A percentile compares a stretch with the other conserved stretches of the same genome.
phyloP scores from a whole-genome alignment of 139 green algal species.

The Haematococcus lacustris region DNA sequence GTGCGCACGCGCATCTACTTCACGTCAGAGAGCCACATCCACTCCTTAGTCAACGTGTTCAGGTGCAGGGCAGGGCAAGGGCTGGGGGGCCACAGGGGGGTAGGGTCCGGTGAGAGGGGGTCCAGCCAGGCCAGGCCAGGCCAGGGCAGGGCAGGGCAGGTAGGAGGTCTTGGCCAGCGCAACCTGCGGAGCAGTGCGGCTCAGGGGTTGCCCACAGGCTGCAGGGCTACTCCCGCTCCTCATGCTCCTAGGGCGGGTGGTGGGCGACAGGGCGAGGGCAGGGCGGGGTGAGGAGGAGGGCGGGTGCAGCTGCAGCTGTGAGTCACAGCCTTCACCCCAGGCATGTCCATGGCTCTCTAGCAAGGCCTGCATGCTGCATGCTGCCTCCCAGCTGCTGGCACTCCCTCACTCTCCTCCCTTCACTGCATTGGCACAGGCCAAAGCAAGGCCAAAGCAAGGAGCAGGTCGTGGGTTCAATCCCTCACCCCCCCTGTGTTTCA shows the following conservation, averaged over 20 bases:
- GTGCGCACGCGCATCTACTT: constrained; percentile 97
- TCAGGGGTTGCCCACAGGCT: too few relatives aligned
- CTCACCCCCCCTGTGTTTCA: not conserved
- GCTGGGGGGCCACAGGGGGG: not conserved
- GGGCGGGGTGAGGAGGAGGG: too few relatives aligned
- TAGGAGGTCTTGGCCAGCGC: not conserved
- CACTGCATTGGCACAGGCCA: not conserved
- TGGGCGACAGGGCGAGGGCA: too few relatives aligned
- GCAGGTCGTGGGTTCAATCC: not conserved
- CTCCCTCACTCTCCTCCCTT: too few relatives aligned
- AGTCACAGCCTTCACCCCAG: too few relatives aligned
- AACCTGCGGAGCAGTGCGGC: too few relatives aligned
- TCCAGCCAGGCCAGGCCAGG: too few relatives aligned
- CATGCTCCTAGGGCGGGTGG: too few relatives aligned
- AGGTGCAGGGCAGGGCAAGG: not conserved
- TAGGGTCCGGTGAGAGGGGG: too few relatives aligned
- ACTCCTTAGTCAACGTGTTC: not conserved
- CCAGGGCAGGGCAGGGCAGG: not conserved
- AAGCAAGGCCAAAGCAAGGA: not conserved
- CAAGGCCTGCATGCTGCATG: not conserved
- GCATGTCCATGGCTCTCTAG: too few relatives aligned
- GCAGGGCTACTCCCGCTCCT: too few relatives aligned
- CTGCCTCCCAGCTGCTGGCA: not conserved
- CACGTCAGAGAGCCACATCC: constrained; percentile 58
- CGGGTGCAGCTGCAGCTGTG: too few relatives aligned